These are phyloP conservation scores for Candida krabiensis DNA, from an alignment of 805 yeast species.

Conservation along the genomic window DNA sequence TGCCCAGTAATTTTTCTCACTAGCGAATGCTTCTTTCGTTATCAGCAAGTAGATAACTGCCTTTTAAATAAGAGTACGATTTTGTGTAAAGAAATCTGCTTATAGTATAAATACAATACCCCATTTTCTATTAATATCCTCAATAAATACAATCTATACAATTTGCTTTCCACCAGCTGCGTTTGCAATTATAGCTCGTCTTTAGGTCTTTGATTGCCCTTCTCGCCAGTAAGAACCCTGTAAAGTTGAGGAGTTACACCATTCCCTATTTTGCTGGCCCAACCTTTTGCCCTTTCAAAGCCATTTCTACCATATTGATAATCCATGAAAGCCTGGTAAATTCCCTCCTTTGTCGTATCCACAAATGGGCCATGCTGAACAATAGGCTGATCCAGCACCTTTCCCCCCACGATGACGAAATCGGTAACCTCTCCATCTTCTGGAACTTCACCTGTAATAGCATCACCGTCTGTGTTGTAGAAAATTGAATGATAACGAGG, in stretches of 20 bases:
- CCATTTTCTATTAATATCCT: too few species aligned
- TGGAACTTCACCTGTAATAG: constrained; percentile 53
- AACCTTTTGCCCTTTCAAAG: constrained; percentile 62
- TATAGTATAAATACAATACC: too few species aligned
- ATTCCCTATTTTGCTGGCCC: constrained; percentile 48
- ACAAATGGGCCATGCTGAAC: constrained; percentile 94
- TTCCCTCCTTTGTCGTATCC: constrained; percentile 63
- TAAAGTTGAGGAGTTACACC: constrained; percentile 32
- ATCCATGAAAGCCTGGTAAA: constrained; percentile 68
- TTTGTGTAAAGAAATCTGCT: too few species aligned
- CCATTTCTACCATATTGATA: constrained; percentile 71
- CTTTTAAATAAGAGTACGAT: too few species aligned
- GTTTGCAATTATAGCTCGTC: constrained; percentile 24
- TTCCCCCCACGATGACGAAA: constrained; percentile 76
- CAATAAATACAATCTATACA: background rate
- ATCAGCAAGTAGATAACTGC: too few species aligned
- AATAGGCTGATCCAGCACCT: constrained; percentile 68
- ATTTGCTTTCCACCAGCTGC: too few species aligned
- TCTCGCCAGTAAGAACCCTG: constrained; percentile 24
- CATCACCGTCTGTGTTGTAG: constrained; percentile 69
- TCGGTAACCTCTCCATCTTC: constrained; percentile 48
- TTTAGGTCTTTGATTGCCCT: constrained; percentile 10
- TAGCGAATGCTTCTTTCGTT: too few species aligned
- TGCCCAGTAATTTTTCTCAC: too few species aligned
- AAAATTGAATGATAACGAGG: constrained; percentile 54